Evolutionary conservation across 2,329 filamentous ascomycete species (phyloP).

Genomic region (Huntiella bhutanensis): DNA sequence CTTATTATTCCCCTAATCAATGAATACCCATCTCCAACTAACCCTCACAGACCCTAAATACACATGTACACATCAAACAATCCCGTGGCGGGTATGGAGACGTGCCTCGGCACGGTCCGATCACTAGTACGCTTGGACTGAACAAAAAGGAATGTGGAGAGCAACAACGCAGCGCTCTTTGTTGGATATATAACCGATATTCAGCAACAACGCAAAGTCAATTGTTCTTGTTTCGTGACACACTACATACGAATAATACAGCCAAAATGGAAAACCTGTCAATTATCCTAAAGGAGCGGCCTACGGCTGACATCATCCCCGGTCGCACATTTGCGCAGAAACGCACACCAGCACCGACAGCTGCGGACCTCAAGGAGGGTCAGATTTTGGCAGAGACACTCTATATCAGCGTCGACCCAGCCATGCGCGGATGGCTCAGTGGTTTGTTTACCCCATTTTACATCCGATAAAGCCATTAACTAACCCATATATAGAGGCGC

Average conservation of each 20-base stretch:
- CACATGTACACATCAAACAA: too few species aligned
- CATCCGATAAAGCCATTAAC: not conserved
- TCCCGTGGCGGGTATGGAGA: too few species aligned
- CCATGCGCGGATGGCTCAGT: slow-evolving; percentile 58
- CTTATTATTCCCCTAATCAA: too few species aligned
- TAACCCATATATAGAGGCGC: slow-evolving; percentile 18
- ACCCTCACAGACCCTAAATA: too few species aligned
- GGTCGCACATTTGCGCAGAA: slow-evolving; percentile 25
- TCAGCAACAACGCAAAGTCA: too few species aligned
- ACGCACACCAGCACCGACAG: slow-evolving; percentile 27
- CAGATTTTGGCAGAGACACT: slow-evolving; percentile 41
- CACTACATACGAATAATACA: not conserved
- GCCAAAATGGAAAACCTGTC: slow-evolving; percentile 20
- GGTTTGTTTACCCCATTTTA: slow-evolving; percentile 20
- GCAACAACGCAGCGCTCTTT: too few species aligned
- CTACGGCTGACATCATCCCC: slow-evolving; percentile 38
- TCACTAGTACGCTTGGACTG: too few species aligned
- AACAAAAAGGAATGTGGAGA: too few species aligned
- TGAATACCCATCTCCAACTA: too few species aligned
- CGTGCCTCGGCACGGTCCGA: too few species aligned
- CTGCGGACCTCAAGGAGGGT: slow-evolving; percentile 39
- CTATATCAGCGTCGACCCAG: slow-evolving; percentile 53
- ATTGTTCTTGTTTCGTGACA: not conserved
- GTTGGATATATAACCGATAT: too few species aligned
- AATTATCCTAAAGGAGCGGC: slow-evolving; percentile 45